These are phyloP conservation scores for Elymus sibiricus DNA, from an alignment of 176 grass and related monocot species.

Conservation along the genomic window DNA sequence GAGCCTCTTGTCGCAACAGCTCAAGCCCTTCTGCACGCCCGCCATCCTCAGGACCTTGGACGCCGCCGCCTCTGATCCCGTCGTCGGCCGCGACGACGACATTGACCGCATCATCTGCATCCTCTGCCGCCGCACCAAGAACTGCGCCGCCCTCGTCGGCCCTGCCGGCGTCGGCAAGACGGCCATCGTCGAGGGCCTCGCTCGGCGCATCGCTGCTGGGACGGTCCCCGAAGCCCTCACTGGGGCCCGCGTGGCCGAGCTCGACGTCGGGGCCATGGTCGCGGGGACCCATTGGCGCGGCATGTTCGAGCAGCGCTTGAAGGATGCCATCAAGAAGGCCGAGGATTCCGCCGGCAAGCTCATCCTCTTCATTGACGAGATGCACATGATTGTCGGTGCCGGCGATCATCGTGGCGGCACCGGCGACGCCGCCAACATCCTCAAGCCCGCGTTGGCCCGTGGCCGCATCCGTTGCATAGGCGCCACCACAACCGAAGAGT, in stretches of 20 bases:
- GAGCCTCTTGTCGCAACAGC: too few species aligned
- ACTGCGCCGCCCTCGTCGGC: not conserved
- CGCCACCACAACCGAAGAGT: conserved; percentile 1
- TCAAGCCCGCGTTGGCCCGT: not conserved
- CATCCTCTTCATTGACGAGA: conserved; percentile 19
- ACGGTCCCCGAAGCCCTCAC: not conserved
- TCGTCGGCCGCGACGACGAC: conserved; percentile 17
- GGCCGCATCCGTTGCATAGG: conserved; percentile 29
- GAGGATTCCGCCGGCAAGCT: not conserved
- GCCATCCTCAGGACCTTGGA: not conserved
- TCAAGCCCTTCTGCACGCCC: too few species aligned
- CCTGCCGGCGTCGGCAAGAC: not conserved
- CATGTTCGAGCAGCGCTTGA: not conserved
- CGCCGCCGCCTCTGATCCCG: conserved; percentile 21
- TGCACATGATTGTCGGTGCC: not conserved
- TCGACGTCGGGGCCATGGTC: conserved; percentile 15
- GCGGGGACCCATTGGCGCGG: not conserved
- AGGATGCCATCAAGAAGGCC: not conserved
- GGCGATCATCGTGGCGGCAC: not conserved
- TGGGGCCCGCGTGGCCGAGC: not conserved
- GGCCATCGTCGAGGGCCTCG: not conserved
- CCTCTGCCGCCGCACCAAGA: not conserved
- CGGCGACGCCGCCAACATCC: not conserved
- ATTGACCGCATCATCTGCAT: not conserved
- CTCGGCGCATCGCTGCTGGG: not conserved